Conservation (phyloP, 352 stramenopile species). For the Phytophthora chlamydospora region DNA sequence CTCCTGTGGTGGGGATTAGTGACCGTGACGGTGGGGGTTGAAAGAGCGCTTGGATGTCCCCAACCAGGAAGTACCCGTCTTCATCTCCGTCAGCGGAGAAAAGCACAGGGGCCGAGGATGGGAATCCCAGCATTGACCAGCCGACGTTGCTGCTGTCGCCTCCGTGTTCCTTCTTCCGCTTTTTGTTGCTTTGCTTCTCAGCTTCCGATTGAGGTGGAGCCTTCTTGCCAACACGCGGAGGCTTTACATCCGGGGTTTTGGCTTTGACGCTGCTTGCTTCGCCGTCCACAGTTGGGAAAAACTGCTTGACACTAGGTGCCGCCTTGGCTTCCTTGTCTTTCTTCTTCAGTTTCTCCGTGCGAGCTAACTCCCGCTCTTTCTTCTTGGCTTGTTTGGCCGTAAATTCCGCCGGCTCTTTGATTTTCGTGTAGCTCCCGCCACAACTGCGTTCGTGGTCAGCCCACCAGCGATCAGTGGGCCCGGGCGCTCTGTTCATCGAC, state of each 20-base stretch:
- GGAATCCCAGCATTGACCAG: conserved; percentile 1
- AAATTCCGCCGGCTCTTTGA: conserved; percentile 69
- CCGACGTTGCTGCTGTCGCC: conserved; percentile 3
- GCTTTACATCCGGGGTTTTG: conserved; percentile 15
- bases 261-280: background rate
- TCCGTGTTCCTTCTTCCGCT: conserved; percentile 19
- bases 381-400: conserved; percentile 65
- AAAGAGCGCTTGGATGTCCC: conserved; percentile 55
- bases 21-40: conserved; percentile 9
- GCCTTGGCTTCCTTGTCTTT: conserved; percentile 28
- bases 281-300: conserved; percentile 29
- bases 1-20: background rate
- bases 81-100: conserved; percentile 41
- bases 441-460: conserved; percentile 67
- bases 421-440: conserved; percentile 75
- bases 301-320: conserved; percentile 34
- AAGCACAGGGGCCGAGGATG: conserved; percentile 31
- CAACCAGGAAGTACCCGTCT: conserved; percentile 53
- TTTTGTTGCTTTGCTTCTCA: conserved; percentile 16
- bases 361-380: conserved; percentile 38
- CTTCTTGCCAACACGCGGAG: conserved; percentile 31
- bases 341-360: conserved; percentile 34
- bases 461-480: conserved; percentile 79
- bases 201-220: conserved; percentile 6
- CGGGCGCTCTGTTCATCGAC: conserved; percentile 86